Percentiles rank a stretch among this genome's conserved stretches.
These are phyloP conservation scores for Penstemon eatonii DNA, from an alignment of 257 asterid genomes.

Conservation along the genomic window DNA sequence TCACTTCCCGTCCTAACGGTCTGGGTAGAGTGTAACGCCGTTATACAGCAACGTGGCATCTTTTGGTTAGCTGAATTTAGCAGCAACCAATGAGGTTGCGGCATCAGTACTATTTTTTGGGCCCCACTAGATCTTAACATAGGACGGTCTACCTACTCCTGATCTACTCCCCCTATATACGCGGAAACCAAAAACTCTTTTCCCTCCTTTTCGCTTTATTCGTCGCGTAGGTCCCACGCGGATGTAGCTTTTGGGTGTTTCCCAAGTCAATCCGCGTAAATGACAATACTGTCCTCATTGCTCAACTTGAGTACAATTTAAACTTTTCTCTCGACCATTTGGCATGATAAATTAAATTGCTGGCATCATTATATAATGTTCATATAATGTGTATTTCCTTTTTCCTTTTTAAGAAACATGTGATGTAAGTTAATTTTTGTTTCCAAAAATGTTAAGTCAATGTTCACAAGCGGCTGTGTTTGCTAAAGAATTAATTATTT, in stretches of 20 bases:
- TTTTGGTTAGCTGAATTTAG: conserved; percentile 19
- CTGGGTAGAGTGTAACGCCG: neutral
- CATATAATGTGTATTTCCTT: too few relatives aligned
- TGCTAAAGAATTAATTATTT: too few relatives aligned
- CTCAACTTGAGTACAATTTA: neutral
- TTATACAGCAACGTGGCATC: conserved; percentile 30
- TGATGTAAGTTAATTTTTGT: too few relatives aligned
- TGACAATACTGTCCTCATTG: conserved; percentile 14
- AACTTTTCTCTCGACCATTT: neutral
- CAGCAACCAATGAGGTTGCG: conserved; percentile 52
- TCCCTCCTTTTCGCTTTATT: neutral
- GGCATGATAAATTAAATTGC: neutral
- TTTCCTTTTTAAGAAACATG: too few relatives aligned
- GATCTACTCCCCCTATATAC: conserved; percentile 20
- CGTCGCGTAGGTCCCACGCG: neutral
- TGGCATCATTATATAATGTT: too few relatives aligned
- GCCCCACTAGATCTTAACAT: conserved; percentile 26
- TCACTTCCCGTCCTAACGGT: conserved; percentile 27
- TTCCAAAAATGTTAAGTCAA: too few relatives aligned
- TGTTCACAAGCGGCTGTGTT: too few relatives aligned
- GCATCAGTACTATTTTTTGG: conserved; percentile 31
- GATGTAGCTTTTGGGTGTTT: conserved; percentile 23
- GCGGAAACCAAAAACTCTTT: conserved; percentile 1
- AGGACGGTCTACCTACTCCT: conserved; percentile 3
- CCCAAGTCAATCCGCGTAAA: conserved; percentile 7